These are phyloP conservation scores for Ustilago nuda DNA, from an alignment of 1,284 basidiomycete species.

Conservation along the genomic window DNA sequence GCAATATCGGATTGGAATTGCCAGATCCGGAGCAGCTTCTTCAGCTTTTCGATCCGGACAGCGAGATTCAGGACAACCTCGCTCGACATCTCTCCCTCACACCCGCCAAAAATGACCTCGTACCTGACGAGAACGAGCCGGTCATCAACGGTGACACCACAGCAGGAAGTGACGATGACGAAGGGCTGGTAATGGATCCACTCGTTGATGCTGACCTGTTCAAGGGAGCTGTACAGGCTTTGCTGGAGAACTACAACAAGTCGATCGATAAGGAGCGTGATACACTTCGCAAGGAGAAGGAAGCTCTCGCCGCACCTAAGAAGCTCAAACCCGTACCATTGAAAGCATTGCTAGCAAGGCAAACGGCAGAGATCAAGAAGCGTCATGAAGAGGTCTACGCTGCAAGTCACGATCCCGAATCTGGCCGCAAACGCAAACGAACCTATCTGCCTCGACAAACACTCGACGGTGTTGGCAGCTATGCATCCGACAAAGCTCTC, in stretches of 20 bases:
- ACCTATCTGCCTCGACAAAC: constrained; percentile 59
- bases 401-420: constrained; percentile 29
- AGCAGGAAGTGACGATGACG: constrained; percentile 14
- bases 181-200: constrained; percentile 29
- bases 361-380: constrained; percentile 58
- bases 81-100: constrained; percentile 61
- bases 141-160: background rate
- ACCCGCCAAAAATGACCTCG: constrained; percentile 30
- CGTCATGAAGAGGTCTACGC: constrained; percentile 46
- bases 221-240: constrained; percentile 62
- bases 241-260: constrained; percentile 64
- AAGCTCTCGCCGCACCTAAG: constrained; percentile 35
- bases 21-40: constrained; percentile 63
- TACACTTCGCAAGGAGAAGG: constrained; percentile 33
- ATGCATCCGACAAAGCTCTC: constrained; percentile 50
- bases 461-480: constrained; percentile 57
- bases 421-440: constrained; percentile 26
- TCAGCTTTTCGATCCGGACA: constrained; percentile 59
- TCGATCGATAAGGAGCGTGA: constrained; percentile 56
- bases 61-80: constrained; percentile 58
- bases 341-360: constrained; percentile 58
- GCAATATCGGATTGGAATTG: constrained; percentile 56
- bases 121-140: constrained; percentile 16
- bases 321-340: constrained; percentile 58
- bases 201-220: constrained; percentile 65